These are phyloP conservation scores for Venturia effusa DNA, from an alignment of 2,329 filamentous ascomycete species.

Conservation along the genomic window DNA sequence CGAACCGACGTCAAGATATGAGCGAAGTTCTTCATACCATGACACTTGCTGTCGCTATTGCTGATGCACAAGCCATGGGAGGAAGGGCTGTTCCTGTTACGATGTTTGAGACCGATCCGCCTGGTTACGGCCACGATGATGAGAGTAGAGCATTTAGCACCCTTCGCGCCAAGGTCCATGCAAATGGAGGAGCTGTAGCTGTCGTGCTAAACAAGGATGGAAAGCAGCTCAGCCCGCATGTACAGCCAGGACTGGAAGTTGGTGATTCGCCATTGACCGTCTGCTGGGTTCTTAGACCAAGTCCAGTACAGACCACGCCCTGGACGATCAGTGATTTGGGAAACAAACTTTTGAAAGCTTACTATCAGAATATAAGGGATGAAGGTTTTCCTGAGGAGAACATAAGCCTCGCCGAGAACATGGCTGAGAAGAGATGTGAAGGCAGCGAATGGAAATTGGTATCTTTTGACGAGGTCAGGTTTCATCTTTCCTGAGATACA, in stretches of 20 bases:
- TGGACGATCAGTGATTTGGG: slow-evolving; percentile 11
- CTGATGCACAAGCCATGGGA: slow-evolving; percentile 11
- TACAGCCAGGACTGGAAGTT: slow-evolving; percentile 16
- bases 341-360: slow-evolving; percentile 13
- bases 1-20: slow-evolving; percentile 16
- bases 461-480: not conserved
- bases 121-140: slow-evolving; percentile 7
- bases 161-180: slow-evolving; percentile 14
- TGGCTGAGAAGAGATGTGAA: slow-evolving; percentile 12
- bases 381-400: slow-evolving; percentile 17
- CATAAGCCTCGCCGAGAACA: slow-evolving; percentile 15
- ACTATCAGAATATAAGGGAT: slow-evolving; percentile 15
- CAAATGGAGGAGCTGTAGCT: slow-evolving; percentile 15
- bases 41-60: slow-evolving; percentile 15
- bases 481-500: not conserved
- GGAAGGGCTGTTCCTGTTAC: slow-evolving; percentile 15
- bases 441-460: not conserved
- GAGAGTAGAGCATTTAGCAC: slow-evolving; percentile 9
- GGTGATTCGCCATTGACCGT: slow-evolving; percentile 16
- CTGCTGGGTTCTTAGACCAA: slow-evolving; percentile 17
- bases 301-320: slow-evolving; percentile 12
- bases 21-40: slow-evolving; percentile 17
- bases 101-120: slow-evolving; percentile 16
- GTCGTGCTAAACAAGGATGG: slow-evolving; percentile 14
- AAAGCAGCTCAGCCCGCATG: slow-evolving; percentile 14